A percentile compares a stretch with the other conserved stretches of the same genome.
Evolutionary conservation across 148 eudicot genomes (phyloP).

Genomic region (Rhododendron ferrugineum): DNA sequence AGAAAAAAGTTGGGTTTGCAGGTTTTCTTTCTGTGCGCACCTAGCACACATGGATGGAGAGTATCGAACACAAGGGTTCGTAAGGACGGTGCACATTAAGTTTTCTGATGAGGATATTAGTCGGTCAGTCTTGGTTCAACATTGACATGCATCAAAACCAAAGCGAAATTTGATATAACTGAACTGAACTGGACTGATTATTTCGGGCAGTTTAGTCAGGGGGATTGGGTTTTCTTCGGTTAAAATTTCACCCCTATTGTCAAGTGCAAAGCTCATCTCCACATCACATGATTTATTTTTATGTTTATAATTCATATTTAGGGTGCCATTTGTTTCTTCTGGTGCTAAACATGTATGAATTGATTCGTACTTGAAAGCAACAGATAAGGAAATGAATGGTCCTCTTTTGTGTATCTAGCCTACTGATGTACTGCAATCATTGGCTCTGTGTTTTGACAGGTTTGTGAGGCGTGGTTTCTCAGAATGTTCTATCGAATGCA

Average conservation of each 20-base stretch:
- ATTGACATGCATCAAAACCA: neutral
- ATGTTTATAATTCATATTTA: neutral
- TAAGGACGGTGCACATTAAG: neutral
- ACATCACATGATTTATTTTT: neutral
- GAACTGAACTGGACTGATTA: neutral
- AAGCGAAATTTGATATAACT: neutral
- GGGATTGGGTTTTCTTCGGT: neutral
- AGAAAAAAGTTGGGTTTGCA: neutral
- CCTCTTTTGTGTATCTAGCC: neutral
- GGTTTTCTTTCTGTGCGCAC: neutral
- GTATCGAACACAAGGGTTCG: neutral
- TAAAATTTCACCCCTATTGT: neutral
- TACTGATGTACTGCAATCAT: neutral
- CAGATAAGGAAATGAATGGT: neutral
- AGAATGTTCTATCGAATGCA: constrained; percentile 64
- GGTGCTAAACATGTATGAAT: neutral
- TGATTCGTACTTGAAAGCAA: neutral
- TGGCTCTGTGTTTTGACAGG: constrained; percentile 35
- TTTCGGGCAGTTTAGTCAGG: neutral
- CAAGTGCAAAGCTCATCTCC: neutral
- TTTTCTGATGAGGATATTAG: neutral
- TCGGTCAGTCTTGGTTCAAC: neutral
- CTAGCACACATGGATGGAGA: neutral
- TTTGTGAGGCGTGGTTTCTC: constrained; percentile 90
- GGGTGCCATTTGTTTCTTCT: neutral